Conservation (phyloP, 1,284 basidiomycete species). For the Tausonia pullulans region DNA sequence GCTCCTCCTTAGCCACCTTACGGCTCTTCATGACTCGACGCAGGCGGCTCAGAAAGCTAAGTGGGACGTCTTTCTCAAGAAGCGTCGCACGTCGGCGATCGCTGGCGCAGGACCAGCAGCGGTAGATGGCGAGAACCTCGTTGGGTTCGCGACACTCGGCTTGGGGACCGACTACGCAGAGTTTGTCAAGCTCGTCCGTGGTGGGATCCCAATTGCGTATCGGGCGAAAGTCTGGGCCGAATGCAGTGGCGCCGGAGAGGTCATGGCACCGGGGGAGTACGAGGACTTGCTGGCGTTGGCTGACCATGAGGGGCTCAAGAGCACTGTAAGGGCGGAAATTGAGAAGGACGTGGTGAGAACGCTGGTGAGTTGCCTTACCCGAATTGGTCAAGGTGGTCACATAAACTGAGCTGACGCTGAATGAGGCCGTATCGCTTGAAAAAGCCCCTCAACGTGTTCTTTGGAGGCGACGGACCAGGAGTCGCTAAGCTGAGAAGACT, state of each 20-base stretch:
- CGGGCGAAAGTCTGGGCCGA: conserved; percentile 66
- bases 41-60: conserved; percentile 62
- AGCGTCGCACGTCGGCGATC: conserved; percentile 44
- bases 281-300: conserved; percentile 61
- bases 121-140: conserved; percentile 61
- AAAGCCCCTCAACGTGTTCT: conserved; percentile 94
- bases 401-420: not conserved
- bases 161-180: conserved; percentile 64
- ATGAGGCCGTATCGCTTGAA: conserved; percentile 41
- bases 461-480: conserved; percentile 87
- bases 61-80: conserved; percentile 81
- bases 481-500: conserved; percentile 84
- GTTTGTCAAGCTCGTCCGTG: conserved; percentile 65
- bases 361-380: conserved; percentile 23
- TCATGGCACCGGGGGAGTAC: conserved; percentile 85
- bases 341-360: conserved; percentile 70
- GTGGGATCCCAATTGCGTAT: conserved; percentile 79
- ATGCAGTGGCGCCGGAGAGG: conserved; percentile 81
- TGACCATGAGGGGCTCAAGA: conserved; percentile 41
- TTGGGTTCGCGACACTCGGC: conserved; percentile 82
- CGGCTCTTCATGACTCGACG: conserved; percentile 70
- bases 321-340: conserved; percentile 63
- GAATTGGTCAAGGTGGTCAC: not conserved
- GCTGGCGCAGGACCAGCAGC: conserved; percentile 33
- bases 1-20: conserved; percentile 64